These are phyloP conservation scores for Ophiostoma sp. DNA, from an alignment of 2,329 filamentous ascomycete genomes.

Conservation along the genomic window DNA sequence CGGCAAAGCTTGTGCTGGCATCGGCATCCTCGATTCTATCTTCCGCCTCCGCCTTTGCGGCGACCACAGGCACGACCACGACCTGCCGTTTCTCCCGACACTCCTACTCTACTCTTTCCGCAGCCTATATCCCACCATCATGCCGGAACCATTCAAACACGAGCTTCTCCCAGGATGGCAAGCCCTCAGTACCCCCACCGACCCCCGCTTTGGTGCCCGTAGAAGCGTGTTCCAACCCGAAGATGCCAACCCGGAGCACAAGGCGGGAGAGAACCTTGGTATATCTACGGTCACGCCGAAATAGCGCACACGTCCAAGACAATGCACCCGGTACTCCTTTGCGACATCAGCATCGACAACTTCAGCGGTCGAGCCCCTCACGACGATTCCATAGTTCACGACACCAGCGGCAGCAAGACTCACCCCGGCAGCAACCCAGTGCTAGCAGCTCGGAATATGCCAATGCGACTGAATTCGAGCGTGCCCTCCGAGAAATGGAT, in stretches of 20 bases:
- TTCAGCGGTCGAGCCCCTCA: not conserved
- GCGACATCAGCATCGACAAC: not conserved
- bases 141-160: not conserved
- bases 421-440: not conserved
- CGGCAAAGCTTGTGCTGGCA: conserved; percentile 8
- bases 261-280: not conserved
- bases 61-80: not conserved
- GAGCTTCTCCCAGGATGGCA: not conserved
- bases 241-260: not conserved
- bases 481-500: no score
- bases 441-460: not conserved
- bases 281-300: conserved; percentile 7
- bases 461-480: not conserved
- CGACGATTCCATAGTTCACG: not conserved
- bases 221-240: no score
- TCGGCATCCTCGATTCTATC: not conserved
- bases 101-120: not conserved
- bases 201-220: not conserved
- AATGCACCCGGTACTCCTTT: not conserved
- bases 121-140: not conserved
- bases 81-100: not conserved
- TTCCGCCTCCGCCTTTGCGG: not conserved
- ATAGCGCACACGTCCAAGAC: not conserved
- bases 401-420: not conserved
- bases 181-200: not conserved